A percentile compares a stretch with the other conserved stretches of the same genome.
phyloP scores from a whole-genome alignment of 805 yeast genomes.

The Kodamaea neixiangensis region DNA sequence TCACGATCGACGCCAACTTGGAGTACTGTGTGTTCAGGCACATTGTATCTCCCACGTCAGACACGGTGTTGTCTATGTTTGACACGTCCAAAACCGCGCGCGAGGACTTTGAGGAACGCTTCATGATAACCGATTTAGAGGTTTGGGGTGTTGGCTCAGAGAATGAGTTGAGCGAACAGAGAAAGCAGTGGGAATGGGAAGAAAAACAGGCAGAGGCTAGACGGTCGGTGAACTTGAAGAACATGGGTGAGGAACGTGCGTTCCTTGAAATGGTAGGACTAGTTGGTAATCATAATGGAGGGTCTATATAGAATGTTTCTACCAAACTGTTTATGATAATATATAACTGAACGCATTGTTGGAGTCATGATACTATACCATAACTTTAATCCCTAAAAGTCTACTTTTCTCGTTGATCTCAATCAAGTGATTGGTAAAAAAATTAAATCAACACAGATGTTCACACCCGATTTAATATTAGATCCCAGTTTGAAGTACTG shows the following conservation, averaged over 20 bases:
- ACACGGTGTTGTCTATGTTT: slow-evolving; percentile 34
- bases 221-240: slow-evolving; percentile 63
- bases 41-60: slow-evolving; percentile 52
- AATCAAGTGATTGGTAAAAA: background rate
- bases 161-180: slow-evolving; percentile 75
- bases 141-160: slow-evolving; percentile 92
- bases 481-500: slow-evolving; percentile 85
- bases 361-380: no score
- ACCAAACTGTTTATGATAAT: background rate
- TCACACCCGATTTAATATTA: slow-evolving; percentile 41
- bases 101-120: slow-evolving; percentile 62
- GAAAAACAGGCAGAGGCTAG: slow-evolving; percentile 80
- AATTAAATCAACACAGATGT: background rate
- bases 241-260: slow-evolving; percentile 80
- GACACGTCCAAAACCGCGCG: slow-evolving; percentile 18
- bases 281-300: slow-evolving; percentile 52
- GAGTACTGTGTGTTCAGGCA: slow-evolving; percentile 84
- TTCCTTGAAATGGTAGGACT: slow-evolving; percentile 80
- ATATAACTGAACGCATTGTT: background rate
- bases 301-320: slow-evolving; percentile 17
- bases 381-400: background rate
- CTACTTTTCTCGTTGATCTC: background rate
- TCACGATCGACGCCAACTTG: slow-evolving; percentile 73
- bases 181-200: slow-evolving; percentile 88
- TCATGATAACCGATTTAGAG: slow-evolving; percentile 73